Conservation (phyloP, 768 basidiomycete species). For the Lentinus brumalis region DNA sequence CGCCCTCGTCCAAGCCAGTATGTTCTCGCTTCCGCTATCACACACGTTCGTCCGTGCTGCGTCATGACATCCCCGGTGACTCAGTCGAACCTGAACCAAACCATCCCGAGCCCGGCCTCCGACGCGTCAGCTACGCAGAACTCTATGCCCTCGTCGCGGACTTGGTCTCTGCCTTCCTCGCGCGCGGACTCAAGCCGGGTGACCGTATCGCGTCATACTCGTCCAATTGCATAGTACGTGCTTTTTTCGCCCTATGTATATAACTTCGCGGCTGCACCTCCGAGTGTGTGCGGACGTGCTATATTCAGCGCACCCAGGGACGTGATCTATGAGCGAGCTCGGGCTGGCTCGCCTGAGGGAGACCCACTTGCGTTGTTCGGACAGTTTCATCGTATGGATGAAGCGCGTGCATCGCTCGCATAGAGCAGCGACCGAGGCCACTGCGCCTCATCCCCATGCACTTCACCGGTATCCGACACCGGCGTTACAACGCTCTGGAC, state of each 20-base stretch:
- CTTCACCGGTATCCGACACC: too few species aligned
- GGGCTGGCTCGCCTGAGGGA: too few species aligned
- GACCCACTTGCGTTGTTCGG: too few species aligned
- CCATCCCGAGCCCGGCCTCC: constrained; percentile 44
- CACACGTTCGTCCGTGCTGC: constrained; percentile 23
- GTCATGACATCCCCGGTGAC: neutral
- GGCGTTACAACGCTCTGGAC: too few species aligned
- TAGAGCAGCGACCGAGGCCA: too few species aligned
- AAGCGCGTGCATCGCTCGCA: too few species aligned
- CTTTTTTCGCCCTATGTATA: neutral
- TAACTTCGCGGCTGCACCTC: neutral
- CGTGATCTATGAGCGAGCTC: too few species aligned
- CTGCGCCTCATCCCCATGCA: too few species aligned
- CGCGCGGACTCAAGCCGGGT: constrained; percentile 56
- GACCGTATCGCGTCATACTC: constrained; percentile 79
- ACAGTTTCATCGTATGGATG: too few species aligned
- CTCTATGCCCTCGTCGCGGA: constrained; percentile 60
- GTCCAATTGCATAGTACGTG: constrained; percentile 73
- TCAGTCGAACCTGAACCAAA: constrained; percentile 65
- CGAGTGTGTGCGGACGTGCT: neutral
- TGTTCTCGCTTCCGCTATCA: constrained; percentile 33
- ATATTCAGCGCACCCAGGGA: too few species aligned
- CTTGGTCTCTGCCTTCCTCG: constrained; percentile 57
- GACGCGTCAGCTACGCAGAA: constrained; percentile 54
- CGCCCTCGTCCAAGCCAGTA: constrained; percentile 73